A percentile compares a stretch with the other conserved stretches of the same genome.
Conservation (phyloP, 352 stramenopile species). For the Pythium vanterpoolii region DNA sequence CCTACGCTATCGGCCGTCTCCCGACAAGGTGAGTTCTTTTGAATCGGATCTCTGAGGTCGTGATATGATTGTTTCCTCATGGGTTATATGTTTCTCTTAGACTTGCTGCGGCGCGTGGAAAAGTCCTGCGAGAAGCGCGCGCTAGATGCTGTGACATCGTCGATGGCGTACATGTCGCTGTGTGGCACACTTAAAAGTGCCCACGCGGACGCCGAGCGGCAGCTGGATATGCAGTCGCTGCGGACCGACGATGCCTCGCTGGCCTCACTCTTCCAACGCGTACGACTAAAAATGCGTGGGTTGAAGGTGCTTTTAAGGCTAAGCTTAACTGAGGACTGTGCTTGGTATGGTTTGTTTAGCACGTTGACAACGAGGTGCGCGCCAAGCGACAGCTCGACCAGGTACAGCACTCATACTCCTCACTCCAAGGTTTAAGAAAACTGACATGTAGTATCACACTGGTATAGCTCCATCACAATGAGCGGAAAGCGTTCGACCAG, state of each 20-base stretch:
- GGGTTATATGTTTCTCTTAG: slow-evolving; percentile 20
- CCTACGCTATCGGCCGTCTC: slow-evolving; percentile 27
- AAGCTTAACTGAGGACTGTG: neutral
- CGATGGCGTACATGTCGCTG: slow-evolving; percentile 51
- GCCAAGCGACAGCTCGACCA: slow-evolving; percentile 32
- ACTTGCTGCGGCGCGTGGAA: slow-evolving; percentile 63
- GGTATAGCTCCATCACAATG: slow-evolving; percentile 32
- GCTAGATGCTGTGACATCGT: slow-evolving; percentile 46
- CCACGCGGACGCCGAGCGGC: slow-evolving; percentile 45
- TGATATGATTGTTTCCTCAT: slow-evolving; percentile 1
- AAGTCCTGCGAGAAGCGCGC: slow-evolving; percentile 59
- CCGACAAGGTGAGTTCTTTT: slow-evolving; percentile 30
- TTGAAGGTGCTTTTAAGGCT: neutral
- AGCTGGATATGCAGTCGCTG: slow-evolving; percentile 30
- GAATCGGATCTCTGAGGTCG: neutral
- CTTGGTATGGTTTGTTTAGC: neutral
- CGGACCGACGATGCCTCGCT: slow-evolving; percentile 13
- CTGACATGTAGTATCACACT: too few relatives aligned
- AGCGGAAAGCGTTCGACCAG: slow-evolving; percentile 37
- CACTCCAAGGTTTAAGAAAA: neutral
- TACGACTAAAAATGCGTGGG: neutral
- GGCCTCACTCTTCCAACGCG: slow-evolving; percentile 28
- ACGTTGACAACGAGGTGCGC: slow-evolving; percentile 37
- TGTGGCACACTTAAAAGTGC: slow-evolving; percentile 57
- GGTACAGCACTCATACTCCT: neutral